Evolutionary conservation across 176 grass and related monocot species (phyloP), one percentile per base, ranked within the genome.

Genomic region (Ananas comosus): DNA sequence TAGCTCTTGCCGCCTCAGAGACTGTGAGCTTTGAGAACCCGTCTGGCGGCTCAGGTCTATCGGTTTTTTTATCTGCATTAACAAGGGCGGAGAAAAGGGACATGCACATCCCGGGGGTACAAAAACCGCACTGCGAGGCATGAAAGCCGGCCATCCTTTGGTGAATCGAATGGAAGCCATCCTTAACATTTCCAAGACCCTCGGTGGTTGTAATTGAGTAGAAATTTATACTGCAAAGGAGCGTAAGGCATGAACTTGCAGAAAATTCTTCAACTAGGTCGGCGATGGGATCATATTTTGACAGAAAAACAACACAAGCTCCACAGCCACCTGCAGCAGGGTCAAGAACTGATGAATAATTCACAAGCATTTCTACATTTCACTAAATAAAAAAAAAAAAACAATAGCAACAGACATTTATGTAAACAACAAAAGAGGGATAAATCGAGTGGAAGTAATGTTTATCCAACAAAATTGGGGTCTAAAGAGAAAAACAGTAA

Each of bases 101-200:
- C 80, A 96, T 86, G 53, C 85, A 96, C 88, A 96, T 91, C 56
- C 91, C 88, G 2, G 91, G 91, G 2, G 88, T 96, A 79, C 91
- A 96, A 76, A 91, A 96, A 3, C 91, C 91, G 29, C 91, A 96
- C 68, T 96, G 91, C 4, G 91, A 96, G 12, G 91, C 91, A 23
- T 96, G 91, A 69, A 96, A 96, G 9, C 88, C 88, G 5, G 85
- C 11, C 51, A 96, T 73, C 9, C 91, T 75, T 51, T 80, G 64
- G 61, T 96, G 91, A 64, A 91, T 89, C 1, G 91, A 50, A 66
- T 96, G 91, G 72, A 82, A 96, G 4, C 88, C 88, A 72, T 88
- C 78, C 53, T 70, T 79, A 49, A 53, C 75, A 79, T 88, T 96
- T 72, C 91, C 88, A 33, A 96, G 79, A 28, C 87, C 91, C 72